Evolutionary conservation across 371 early-diverging fungal genomes (phyloP).

Genomic region (Chytridium lagenaria): DNA sequence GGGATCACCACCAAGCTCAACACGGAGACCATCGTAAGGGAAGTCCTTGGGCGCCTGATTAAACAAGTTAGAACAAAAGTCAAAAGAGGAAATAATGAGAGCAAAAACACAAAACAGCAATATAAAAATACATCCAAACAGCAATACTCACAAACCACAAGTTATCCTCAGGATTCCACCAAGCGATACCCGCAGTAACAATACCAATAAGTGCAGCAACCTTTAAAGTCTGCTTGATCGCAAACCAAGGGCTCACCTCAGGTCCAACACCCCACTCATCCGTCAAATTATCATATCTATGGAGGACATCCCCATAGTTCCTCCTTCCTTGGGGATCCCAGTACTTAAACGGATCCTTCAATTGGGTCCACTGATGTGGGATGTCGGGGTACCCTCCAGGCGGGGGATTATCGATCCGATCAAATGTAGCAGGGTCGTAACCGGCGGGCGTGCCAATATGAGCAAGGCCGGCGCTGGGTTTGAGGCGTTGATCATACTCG

Average conservation of each 20-base stretch:
- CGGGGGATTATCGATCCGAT: constrained; percentile 42
- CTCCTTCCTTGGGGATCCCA: constrained; percentile 63
- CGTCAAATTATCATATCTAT: constrained; percentile 49
- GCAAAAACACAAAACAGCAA: background rate
- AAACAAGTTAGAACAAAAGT: background rate
- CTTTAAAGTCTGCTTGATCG: constrained; percentile 30
- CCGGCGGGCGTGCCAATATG: constrained; percentile 29
- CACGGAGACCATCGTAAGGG: constrained; percentile 57
- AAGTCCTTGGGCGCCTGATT: constrained; percentile 53
- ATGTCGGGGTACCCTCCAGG: constrained; percentile 60
- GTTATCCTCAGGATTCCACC: constrained; percentile 49
- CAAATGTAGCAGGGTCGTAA: constrained; percentile 38
- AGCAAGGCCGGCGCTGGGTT: constrained; percentile 29
- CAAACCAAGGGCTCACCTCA: constrained; percentile 32
- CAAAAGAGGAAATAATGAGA: constrained; percentile 17
- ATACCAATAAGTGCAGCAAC: constrained; percentile 36
- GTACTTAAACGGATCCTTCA: constrained; percentile 56
- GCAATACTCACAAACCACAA: constrained; percentile 41
- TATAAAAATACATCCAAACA: background rate
- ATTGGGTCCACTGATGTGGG: constrained; percentile 45
- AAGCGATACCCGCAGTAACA: constrained; percentile 29
- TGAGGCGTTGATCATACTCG: constrained; percentile 53
- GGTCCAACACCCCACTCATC: constrained; percentile 51
- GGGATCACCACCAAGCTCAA: constrained; percentile 60
- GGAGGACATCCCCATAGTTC: constrained; percentile 57